Evolutionary conservation across 768 basidiomycete genomes (phyloP), one percentile per base, ranked within the genome.

Genomic region (Leccinum barrowsii): DNA sequence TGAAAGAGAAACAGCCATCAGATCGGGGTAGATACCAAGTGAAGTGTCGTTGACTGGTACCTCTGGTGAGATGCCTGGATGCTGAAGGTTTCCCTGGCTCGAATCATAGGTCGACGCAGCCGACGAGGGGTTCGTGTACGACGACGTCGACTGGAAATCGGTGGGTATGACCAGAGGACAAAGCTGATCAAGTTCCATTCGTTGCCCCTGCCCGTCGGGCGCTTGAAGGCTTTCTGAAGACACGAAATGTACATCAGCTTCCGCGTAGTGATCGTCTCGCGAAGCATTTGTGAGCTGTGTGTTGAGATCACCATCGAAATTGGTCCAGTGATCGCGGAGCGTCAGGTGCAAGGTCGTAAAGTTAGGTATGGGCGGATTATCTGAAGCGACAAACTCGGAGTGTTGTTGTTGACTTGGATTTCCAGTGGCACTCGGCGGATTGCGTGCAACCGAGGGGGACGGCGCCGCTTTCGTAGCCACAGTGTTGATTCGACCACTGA

Each of bases 401-500:
- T 19, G 73, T 68, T 12, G 63, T 61, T 44, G 76, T 32, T 12
- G 32, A 69, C 11, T 65, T 57, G 8, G 74, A 74, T 15, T 70
- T 57, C 7, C 73, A 62, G 47, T 65, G 26, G 63, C 37, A 69
- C 32, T 12, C 4, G 37, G 47, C 17, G 52, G 19, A 26, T n/a
- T 40, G 44, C 28, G 54, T 11, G 26, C 5, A 49, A 32, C 51
- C 4, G 60, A 46, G 21, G 72, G 64, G 7, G 67, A 63, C 17
- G 76, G 52, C 5, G 75, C 57, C 1, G 67, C 65, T 57, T 81
- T 83, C 0, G 82, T 85, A 8, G 76, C 74, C 22, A 90, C 75
- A 0, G 82, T 87, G 59, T 87, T 82, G 10, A 84, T 89, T 65
- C 84, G 82, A n/a, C 89, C 89, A 51, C 87, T 83, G 69, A 90